Percentiles rank a stretch among this genome's conserved stretches.
Conservation (phyloP, 441 rosid species). For the Dalechampia spathulata region DNA sequence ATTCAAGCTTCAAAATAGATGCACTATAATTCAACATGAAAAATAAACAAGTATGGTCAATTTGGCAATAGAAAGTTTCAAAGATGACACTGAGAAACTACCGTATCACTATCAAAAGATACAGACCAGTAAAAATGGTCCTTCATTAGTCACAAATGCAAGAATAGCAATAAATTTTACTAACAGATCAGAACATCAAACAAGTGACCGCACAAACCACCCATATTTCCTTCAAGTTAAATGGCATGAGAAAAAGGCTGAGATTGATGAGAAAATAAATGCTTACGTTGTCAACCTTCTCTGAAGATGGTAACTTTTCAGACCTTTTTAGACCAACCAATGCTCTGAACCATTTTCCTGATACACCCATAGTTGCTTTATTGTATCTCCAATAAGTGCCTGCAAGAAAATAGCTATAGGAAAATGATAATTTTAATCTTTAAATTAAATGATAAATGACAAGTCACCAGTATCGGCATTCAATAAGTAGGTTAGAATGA, state of each 20-base stretch:
- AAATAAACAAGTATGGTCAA: too few relatives aligned
- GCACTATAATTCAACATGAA: too few relatives aligned
- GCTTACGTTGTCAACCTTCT: constrained; percentile 59
- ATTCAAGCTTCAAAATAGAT: too few relatives aligned
- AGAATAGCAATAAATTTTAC: not conserved
- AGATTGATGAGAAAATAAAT: not conserved
- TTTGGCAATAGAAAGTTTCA: not conserved
- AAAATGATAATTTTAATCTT: constrained; percentile 1
- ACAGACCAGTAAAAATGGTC: not conserved
- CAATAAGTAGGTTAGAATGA: not conserved
- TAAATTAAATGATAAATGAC: not conserved
- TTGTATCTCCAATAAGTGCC: constrained; percentile 24
- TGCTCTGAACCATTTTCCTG: constrained; percentile 93
- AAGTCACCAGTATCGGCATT: not conserved
- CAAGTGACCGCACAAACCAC: not conserved
- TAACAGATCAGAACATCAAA: constrained; percentile 1
- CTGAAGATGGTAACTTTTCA: constrained; percentile 62
- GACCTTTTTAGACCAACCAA: constrained; percentile 76
- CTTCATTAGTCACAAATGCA: not conserved
- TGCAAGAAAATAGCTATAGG: constrained; percentile 20
- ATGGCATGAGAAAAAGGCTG: not conserved
- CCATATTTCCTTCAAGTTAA: not conserved
- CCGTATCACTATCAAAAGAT: not conserved
- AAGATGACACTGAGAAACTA: not conserved
- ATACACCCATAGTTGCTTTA: constrained; percentile 62